Evolutionary conservation across 768 basidiomycete genomes (phyloP), one percentile per base, ranked within the genome.

Genomic region (Kwoniella dejecticola): DNA sequence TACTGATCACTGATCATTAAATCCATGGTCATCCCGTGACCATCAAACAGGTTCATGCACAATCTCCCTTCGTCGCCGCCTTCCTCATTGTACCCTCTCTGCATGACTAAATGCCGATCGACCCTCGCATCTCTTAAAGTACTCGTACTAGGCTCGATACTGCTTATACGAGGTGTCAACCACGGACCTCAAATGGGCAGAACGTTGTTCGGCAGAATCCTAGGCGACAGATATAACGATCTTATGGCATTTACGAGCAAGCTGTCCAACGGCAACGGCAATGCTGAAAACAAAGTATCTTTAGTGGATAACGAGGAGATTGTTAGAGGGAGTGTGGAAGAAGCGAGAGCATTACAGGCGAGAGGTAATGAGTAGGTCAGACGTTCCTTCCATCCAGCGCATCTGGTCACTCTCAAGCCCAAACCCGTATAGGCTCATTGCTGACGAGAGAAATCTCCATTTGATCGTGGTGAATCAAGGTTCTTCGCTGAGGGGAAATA

Each of bases 141-240:
- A 19, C 46, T 57, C 19, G 46, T 57, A 8, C 45, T 57, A 19
- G 56, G 56, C 26, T 57, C 56, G 11, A 57, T 57, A n/a, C 33
- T 57, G 29, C 33, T 57, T 5, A 49, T 57, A 15, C 7, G 56
- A 38, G 56, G 56, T 0, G 46, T 57, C 7, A 46, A 47, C 12
- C 46, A 47, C 33, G 56, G 56, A 6, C 56, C 45, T 12, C 56
- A 48, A 21, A 57, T 57, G 45, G 56, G 56, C 6, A 30, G 36
- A 24, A 57, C 46, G 3, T 19, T 57, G 40, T 57, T 57, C 36
- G 46, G 45, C 13, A 57, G 45, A 19, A 24, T 57, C 12, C 15
- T 57, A 23, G 56, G 56, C n/a, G 56, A 57, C 30, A 46, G 56
- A 24, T 57, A 57, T 40, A 48, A 57, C 17, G 56, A 57, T 57